Percentiles rank a stretch among this genome's conserved stretches.
phyloP scores from a whole-genome alignment of 495 filamentous ascomycete species.

The Acidiella bohemica region DNA sequence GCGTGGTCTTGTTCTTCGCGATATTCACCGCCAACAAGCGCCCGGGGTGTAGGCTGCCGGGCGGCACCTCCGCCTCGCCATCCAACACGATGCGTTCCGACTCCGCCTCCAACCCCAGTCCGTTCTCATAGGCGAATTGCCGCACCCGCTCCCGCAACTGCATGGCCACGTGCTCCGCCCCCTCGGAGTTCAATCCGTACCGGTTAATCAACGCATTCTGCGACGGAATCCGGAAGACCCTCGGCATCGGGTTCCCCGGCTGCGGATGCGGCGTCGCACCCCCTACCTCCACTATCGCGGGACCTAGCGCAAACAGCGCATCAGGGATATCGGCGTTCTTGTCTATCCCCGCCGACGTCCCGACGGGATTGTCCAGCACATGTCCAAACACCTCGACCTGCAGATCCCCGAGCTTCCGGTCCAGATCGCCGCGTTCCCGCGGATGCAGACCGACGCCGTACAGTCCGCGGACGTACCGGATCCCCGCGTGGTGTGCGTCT shows the following conservation, averaged over 20 bases:
- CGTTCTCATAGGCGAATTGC: slow-evolving; percentile 55
- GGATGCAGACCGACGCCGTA: slow-evolving; percentile 49
- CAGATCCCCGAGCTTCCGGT: slow-evolving; percentile 36
- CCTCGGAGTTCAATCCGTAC: slow-evolving; percentile 85
- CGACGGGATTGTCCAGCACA: slow-evolving; percentile 68
- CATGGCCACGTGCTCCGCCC: slow-evolving; percentile 73
- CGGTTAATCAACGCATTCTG: slow-evolving; percentile 85
- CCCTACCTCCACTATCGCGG: slow-evolving; percentile 77
- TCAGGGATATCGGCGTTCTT: slow-evolving; percentile 83
- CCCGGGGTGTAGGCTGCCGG: slow-evolving; percentile 61
- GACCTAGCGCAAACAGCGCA: slow-evolving; percentile 65
- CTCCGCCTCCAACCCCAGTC: slow-evolving; percentile 46
- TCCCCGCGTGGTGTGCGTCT: slow-evolving; percentile 73
- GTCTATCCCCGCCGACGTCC: slow-evolving; percentile 84
- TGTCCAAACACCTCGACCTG: slow-evolving; percentile 62
- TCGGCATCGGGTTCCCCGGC: slow-evolving; percentile 69
- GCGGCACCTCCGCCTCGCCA: slow-evolving; percentile 48
- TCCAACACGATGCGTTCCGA: slow-evolving; percentile 61
- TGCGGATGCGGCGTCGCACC: slow-evolving; percentile 78
- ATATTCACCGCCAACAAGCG: slow-evolving; percentile 82
- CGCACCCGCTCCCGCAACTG: slow-evolving; percentile 64
- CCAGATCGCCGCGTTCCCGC: slow-evolving; percentile 52
- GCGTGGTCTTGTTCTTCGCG: slow-evolving; percentile 88
- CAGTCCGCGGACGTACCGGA: slow-evolving; percentile 50
- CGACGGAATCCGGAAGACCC: slow-evolving; percentile 72